A percentile compares a stretch with the other conserved stretches of the same genome.
Conservation (phyloP, 2,329 filamentous ascomycete species). For the Coniochaeta sp. region DNA sequence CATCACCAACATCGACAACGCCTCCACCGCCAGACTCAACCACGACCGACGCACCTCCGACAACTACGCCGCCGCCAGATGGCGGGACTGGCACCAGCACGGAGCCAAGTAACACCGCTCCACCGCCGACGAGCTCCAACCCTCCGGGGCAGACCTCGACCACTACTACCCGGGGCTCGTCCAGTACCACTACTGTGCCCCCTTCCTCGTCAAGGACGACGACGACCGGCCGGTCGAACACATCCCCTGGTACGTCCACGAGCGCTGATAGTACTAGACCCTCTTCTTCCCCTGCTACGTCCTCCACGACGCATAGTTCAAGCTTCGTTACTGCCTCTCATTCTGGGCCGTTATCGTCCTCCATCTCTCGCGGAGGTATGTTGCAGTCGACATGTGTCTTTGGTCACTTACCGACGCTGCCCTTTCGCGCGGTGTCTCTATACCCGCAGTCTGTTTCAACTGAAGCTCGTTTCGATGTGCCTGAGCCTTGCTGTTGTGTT, state of each 20-base stretch:
- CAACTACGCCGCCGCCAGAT: conserved; percentile 12
- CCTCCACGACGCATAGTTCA: conserved; percentile 3
- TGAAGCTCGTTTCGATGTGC: not conserved
- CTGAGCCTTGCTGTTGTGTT: not conserved
- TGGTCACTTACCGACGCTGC: not conserved
- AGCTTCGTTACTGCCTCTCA: conserved; percentile 1
- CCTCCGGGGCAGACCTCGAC: not conserved
- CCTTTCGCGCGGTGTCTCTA: not conserved
- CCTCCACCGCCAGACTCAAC: conserved; percentile 6
- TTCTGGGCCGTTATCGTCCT: not conserved
- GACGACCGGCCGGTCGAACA: conserved; percentile 3
- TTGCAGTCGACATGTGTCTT: not conserved
- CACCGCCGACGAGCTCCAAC: not conserved
- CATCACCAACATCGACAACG: conserved; percentile 8
- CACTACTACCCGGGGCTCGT: not conserved
- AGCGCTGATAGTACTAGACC: conserved; percentile 10
- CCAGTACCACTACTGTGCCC: not conserved
- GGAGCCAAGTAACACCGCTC: not conserved
- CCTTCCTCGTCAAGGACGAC: not conserved
- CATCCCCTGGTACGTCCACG: conserved; percentile 22
- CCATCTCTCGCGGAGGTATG: not conserved
- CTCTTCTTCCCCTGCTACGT: conserved; percentile 12
- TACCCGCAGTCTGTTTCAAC: not conserved
- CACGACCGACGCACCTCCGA: conserved; percentile 8
- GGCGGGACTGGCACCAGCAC: conserved; percentile 8